These are phyloP conservation scores for Nepenthes gracilis DNA, from an alignment of 148 eudicot species.

Conservation along the genomic window DNA sequence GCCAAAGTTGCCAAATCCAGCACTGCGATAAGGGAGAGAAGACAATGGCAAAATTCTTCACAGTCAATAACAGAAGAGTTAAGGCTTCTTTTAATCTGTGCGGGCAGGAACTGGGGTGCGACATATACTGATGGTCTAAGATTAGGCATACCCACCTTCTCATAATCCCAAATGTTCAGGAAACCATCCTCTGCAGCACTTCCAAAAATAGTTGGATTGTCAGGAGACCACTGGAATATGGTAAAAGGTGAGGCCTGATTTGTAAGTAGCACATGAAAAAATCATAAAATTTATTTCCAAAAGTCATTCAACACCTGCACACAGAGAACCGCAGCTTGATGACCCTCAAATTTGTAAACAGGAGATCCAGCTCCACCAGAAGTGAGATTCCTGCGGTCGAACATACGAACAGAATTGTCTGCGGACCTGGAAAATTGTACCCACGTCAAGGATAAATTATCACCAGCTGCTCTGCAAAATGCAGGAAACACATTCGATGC, in stretches of 20 bases:
- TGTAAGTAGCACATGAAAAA: background rate
- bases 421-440: slow-evolving; percentile 55
- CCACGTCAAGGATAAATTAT: background rate
- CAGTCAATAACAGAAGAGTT: too few species aligned
- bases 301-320: slow-evolving; percentile 53
- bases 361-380: slow-evolving; percentile 61
- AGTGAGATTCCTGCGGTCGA: slow-evolving; percentile 70
- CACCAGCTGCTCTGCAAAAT: background rate
- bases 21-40: too few species aligned
- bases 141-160: slow-evolving; percentile 32
- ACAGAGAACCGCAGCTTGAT: slow-evolving; percentile 84
- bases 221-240: slow-evolving; percentile 80
- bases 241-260: background rate
- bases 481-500: background rate
- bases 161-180: slow-evolving; percentile 83
- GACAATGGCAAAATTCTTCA: too few species aligned
- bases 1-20: too few species aligned
- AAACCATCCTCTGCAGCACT: slow-evolving; percentile 93
- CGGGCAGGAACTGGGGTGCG: background rate
- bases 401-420: slow-evolving; percentile 70
- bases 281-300: background rate
- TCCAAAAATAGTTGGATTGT: slow-evolving; percentile 78
- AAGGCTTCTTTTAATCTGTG: background rate
- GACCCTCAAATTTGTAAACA: slow-evolving; percentile 81
- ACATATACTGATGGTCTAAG: background rate